Conservation (phyloP, 495 filamentous ascomycete genomes). For the Opeltia flavorubescens region DNA sequence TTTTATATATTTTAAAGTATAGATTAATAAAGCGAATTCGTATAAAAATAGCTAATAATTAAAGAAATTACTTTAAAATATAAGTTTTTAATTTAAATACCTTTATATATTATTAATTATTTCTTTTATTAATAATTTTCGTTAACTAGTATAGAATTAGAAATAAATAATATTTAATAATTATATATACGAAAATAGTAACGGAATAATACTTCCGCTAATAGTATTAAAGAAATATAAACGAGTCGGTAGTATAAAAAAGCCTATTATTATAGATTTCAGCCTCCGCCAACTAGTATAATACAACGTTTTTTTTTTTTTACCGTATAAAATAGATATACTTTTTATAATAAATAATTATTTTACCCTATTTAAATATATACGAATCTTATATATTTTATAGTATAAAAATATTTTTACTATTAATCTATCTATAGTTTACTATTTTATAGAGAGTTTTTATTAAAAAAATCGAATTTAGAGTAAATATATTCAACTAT, state of each 20-base stretch:
- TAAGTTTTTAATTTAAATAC: too few relatives aligned
- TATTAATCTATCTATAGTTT: too few relatives aligned
- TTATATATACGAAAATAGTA: neutral
- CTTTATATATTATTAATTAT: slow-evolving; percentile 3
- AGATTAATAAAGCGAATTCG: slow-evolving; percentile 3
- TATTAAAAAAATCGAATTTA: too few relatives aligned
- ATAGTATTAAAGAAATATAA: neutral
- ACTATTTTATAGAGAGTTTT: too few relatives aligned
- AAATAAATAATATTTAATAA: neutral
- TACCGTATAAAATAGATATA: neutral
- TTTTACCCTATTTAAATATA: too few relatives aligned
- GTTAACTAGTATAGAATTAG: slow-evolving; percentile 2
- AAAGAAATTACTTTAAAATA: slow-evolving; percentile 1
- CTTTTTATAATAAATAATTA: too few relatives aligned
- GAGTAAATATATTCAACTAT: too few relatives aligned
- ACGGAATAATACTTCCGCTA: neutral
- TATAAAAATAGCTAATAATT: slow-evolving; percentile 5
- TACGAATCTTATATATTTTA: too few relatives aligned
- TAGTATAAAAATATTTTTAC: too few relatives aligned
- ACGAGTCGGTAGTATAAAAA: neutral
- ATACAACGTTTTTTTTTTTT: neutral
- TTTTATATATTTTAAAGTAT: neutral
- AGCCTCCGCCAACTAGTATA: neutral
- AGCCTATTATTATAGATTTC: neutral
- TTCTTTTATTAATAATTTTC: slow-evolving; percentile 1